Percentiles rank a stretch among this genome's conserved stretches.
Conservation (phyloP, 352 stramenopile species). For the Pythium sukuiense region DNA sequence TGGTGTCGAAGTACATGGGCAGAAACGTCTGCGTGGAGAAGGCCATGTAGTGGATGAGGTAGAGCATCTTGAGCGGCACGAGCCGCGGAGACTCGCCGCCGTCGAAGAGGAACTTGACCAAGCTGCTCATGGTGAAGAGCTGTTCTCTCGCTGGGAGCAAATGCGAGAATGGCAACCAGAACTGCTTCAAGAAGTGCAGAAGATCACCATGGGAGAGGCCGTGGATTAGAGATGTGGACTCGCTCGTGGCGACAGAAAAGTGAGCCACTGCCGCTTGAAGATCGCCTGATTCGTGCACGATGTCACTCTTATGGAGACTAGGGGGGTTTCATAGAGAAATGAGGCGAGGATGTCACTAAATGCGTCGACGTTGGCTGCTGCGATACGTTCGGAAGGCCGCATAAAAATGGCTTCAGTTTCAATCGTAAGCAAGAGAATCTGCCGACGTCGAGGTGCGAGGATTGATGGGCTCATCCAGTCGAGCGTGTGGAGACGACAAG, state of each 20-base stretch:
- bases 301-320: slow-evolving; percentile 14
- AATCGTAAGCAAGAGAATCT: neutral
- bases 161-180: slow-evolving; percentile 63
- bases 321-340: neutral
- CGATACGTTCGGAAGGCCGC: neutral
- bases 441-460: too few relatives aligned
- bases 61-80: slow-evolving; percentile 71
- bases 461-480: neutral
- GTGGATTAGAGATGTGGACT: neutral
- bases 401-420: slow-evolving; percentile 20
- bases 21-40: slow-evolving; percentile 69
- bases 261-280: slow-evolving; percentile 11
- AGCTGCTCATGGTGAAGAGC: slow-evolving; percentile 23
- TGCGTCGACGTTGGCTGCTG: neutral
- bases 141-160: slow-evolving; percentile 11
- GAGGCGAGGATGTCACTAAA: neutral
- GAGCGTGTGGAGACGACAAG: neutral
- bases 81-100: slow-evolving; percentile 56
- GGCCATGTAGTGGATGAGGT: slow-evolving; percentile 59
- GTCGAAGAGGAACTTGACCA: slow-evolving; percentile 51
- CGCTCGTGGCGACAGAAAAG: slow-evolving; percentile 12
- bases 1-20: slow-evolving; percentile 63
- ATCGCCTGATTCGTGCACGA: neutral
- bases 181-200: slow-evolving; percentile 28
- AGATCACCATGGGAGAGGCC: slow-evolving; percentile 32